Evolutionary conservation across 352 stramenopile species (phyloP).

Genomic region (Lagenidium giganteum): DNA sequence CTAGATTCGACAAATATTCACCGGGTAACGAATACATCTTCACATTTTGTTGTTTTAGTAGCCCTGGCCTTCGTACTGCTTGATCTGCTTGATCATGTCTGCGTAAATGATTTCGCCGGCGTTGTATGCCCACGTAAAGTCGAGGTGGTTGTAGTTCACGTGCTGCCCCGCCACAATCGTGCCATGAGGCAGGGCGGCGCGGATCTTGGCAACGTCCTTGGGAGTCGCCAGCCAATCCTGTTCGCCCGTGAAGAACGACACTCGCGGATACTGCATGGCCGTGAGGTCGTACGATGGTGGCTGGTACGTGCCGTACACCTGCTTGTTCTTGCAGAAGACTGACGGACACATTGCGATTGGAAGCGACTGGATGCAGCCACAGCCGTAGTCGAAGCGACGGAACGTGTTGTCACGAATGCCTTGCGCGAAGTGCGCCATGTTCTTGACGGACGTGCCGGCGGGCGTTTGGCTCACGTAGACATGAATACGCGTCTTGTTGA

Average conservation of each 20-base stretch:
- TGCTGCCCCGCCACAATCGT: slow-evolving; percentile 47
- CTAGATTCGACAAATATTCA: no score
- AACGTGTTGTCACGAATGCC: slow-evolving; percentile 54
- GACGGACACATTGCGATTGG: slow-evolving; percentile 31
- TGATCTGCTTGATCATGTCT: slow-evolving; percentile 48
- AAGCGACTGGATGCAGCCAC: slow-evolving; percentile 27
- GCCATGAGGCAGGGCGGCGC: slow-evolving; percentile 27
- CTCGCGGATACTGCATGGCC: slow-evolving; percentile 41
- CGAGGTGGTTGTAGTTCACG: slow-evolving; percentile 54
- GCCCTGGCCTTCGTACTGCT: slow-evolving; percentile 38
- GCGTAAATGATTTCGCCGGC: slow-evolving; percentile 47
- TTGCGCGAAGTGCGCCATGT: slow-evolving; percentile 58
- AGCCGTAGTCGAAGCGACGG: slow-evolving; percentile 60
- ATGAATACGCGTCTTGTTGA: slow-evolving; percentile 48
- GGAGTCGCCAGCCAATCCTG: slow-evolving; percentile 48
- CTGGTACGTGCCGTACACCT: slow-evolving; percentile 34
- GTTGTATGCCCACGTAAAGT: slow-evolving; percentile 71
- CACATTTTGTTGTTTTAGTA: slow-evolving; percentile 23
- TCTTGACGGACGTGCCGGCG: slow-evolving; percentile 56
- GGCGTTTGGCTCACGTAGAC: slow-evolving; percentile 67
- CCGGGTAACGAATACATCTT: not conserved
- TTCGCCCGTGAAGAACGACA: slow-evolving; percentile 37
- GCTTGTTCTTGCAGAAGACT: slow-evolving; percentile 55
- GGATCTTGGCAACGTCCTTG: slow-evolving; percentile 40
- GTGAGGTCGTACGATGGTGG: slow-evolving; percentile 35